Evolutionary conservation across 116 monocot genomes (phyloP).

Genomic region (Cymodocea nodosa): DNA sequence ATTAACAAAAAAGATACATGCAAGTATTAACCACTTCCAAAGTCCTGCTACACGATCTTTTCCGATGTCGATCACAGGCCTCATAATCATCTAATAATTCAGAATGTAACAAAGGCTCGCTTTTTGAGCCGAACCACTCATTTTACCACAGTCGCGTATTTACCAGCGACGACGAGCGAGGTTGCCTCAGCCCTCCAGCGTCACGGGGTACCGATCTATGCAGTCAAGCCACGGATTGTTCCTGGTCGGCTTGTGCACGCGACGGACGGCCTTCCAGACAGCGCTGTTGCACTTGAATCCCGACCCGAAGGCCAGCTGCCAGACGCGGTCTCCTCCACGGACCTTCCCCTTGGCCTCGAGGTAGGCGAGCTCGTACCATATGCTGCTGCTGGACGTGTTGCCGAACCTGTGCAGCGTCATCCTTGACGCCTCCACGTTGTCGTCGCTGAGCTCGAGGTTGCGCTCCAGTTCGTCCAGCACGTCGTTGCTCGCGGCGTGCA

Average conservation of each 20-base stretch:
- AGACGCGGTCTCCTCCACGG: conserved; percentile 42
- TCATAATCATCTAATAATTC: too few species aligned
- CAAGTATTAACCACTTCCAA: too few species aligned
- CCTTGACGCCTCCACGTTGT: conserved; percentile 59
- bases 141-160: too few species aligned
- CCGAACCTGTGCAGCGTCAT: conserved; percentile 64
- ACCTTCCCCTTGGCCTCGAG: conserved; percentile 62
- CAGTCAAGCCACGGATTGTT: conserved; percentile 54
- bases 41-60: too few species aligned
- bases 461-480: conserved; percentile 70
- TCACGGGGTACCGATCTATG: conserved; percentile 42
- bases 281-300: conserved; percentile 91
- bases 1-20: too few species aligned
- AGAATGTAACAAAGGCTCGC: too few species aligned
- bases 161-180: too few species aligned
- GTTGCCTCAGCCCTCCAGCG: too few species aligned
- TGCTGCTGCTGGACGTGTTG: conserved; percentile 75
- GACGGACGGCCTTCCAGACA: conserved; percentile 51
- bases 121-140: too few species aligned
- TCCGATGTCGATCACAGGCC: too few species aligned
- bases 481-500: conserved; percentile 57
- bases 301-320: conserved; percentile 79
- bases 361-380: conserved; percentile 83
- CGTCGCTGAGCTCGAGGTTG: conserved; percentile 41
- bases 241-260: conserved; percentile 27